Percentiles rank a stretch among this genome's conserved stretches.
Conservation (phyloP, 257 asterid genomes). For the Fraxinus anomala region DNA sequence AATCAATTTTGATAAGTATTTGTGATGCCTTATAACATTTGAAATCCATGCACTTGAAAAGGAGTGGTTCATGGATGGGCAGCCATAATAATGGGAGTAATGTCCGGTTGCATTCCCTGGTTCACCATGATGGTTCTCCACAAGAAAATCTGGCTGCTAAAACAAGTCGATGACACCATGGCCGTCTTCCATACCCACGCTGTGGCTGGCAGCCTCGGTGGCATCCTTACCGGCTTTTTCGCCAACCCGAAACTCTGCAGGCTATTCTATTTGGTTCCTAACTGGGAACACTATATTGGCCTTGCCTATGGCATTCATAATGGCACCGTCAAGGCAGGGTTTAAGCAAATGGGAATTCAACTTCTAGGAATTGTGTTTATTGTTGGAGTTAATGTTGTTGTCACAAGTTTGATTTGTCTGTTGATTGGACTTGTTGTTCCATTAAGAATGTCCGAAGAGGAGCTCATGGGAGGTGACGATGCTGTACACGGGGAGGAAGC, state of each 20-base stretch:
- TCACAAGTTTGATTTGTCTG: slow-evolving; percentile 63
- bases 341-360: slow-evolving; percentile 65
- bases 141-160: slow-evolving; percentile 57
- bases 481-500: slow-evolving; percentile 81
- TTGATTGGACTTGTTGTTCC: slow-evolving; percentile 55
- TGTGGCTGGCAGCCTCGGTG: slow-evolving; percentile 78
- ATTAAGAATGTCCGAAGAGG: slow-evolving; percentile 53
- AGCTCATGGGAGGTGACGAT: slow-evolving; percentile 60
- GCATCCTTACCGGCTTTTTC: slow-evolving; percentile 64
- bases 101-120: slow-evolving; percentile 82
- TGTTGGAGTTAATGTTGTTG: slow-evolving; percentile 39
- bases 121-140: slow-evolving; percentile 85
- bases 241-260: slow-evolving; percentile 61
- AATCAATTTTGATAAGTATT: not conserved
- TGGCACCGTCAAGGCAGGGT: slow-evolving; percentile 41
- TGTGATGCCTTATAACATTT: not conserved
- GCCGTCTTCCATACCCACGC: slow-evolving; percentile 87
- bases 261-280: slow-evolving; percentile 39
- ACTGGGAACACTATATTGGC: slow-evolving; percentile 50
- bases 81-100: slow-evolving; percentile 71
- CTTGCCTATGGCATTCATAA: slow-evolving; percentile 53
- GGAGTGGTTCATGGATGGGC: slow-evolving; percentile 94
- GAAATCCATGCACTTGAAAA: slow-evolving; percentile 15
- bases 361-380: slow-evolving; percentile 55
- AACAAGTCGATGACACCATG: slow-evolving; percentile 73